Conservation (phyloP, 1,139 yeast species). For the Yamadazyma spencermartinsiae region DNA sequence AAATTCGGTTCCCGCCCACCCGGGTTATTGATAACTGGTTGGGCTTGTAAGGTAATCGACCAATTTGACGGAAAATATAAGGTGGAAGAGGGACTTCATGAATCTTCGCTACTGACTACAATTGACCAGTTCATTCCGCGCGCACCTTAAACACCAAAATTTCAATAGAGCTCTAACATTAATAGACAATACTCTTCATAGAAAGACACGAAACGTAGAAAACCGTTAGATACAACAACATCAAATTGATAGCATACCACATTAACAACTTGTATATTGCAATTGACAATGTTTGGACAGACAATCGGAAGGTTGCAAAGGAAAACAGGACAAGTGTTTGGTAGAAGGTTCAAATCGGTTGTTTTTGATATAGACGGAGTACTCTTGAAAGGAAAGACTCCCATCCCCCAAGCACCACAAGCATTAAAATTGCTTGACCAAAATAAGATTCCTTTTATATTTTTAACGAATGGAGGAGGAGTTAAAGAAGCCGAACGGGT, state of each 20-base stretch:
- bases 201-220: too few relatives aligned
- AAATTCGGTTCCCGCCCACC: conserved; percentile 93
- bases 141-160: too few relatives aligned
- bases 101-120: neutral
- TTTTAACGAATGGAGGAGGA: conserved; percentile 95
- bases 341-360: conserved; percentile 9
- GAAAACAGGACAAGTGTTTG: too few relatives aligned
- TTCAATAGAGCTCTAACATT: too few relatives aligned
- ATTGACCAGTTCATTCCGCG: neutral
- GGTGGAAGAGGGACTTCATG: conserved; percentile 56
- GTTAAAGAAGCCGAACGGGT: conserved; percentile 64
- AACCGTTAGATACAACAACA: too few relatives aligned
- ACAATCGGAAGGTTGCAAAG: too few relatives aligned
- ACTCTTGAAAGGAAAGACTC: conserved; percentile 70
- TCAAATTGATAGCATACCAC: too few relatives aligned
- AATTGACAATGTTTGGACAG: too few relatives aligned
- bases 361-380: conserved; percentile 80
- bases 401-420: conserved; percentile 66
- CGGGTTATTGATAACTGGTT: conserved; percentile 81
- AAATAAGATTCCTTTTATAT: conserved; percentile 70
- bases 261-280: too few relatives aligned
- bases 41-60: conserved; percentile 66
- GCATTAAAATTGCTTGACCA: conserved; percentile 61
- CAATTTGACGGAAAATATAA: conserved; percentile 40
- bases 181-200: too few relatives aligned